Percentiles rank a stretch among this genome's conserved stretches.
These are phyloP conservation scores for Tilletia walkeri DNA, from an alignment of 1,284 basidiomycete genomes.

Conservation along the genomic window DNA sequence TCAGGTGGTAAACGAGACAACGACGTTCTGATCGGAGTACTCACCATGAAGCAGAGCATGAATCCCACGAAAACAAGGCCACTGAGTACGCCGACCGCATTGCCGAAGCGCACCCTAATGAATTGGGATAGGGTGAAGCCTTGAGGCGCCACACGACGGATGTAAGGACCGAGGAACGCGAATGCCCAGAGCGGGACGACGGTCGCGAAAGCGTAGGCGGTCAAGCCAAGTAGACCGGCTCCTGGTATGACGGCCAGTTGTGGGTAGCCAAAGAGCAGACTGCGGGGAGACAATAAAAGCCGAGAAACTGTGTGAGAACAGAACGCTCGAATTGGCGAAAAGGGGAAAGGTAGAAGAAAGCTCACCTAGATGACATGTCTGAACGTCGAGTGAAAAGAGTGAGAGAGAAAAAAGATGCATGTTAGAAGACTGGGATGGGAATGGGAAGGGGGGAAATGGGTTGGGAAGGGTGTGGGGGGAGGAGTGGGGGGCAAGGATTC, in stretches of 20 bases:
- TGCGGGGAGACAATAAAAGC: no score
- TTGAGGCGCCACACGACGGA: constrained; percentile 50
- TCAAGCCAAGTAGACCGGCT: constrained; percentile 50
- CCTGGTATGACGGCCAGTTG: constrained; percentile 54
- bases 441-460: neutral
- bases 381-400: neutral
- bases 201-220: constrained; percentile 51
- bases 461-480: neutral
- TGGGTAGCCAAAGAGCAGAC: constrained; percentile 53
- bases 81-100: constrained; percentile 50
- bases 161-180: constrained; percentile 52
- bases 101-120: constrained; percentile 52
- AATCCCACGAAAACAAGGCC: constrained; percentile 50
- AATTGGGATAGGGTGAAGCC: constrained; percentile 55
- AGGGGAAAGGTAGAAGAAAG: no score
- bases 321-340: neutral
- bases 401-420: neutral
- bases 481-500: constrained; percentile 14
- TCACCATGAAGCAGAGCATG: constrained; percentile 55
- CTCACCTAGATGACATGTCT: constrained; percentile 5
- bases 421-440: neutral
- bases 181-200: constrained; percentile 53
- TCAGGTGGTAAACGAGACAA: no score
- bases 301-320: neutral
- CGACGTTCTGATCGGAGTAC: neutral